Percentiles rank a stretch among this genome's conserved stretches.
Conservation (phyloP, 805 yeast species). For the Sugiyamaella valdiviana region DNA sequence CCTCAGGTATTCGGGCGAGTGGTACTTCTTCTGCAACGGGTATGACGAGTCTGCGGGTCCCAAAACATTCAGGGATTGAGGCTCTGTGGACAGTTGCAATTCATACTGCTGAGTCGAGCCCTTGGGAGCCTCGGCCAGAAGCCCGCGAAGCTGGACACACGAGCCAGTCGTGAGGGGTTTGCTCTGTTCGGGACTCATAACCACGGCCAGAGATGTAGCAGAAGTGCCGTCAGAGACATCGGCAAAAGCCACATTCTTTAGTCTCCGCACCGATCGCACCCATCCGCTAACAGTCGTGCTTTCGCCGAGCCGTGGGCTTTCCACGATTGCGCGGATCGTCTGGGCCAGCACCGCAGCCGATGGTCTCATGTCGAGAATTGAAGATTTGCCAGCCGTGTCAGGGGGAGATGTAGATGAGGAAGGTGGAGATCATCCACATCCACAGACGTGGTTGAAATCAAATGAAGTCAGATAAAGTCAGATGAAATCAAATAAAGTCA, state of each 20-base stretch:
- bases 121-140: slow-evolving; percentile 38
- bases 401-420: too few relatives aligned
- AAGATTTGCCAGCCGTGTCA: too few relatives aligned
- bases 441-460: too few relatives aligned
- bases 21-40: slow-evolving; percentile 80
- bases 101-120: slow-evolving; percentile 52
- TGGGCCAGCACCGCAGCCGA: background rate
- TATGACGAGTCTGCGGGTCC: slow-evolving; percentile 61
- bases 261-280: slow-evolving; percentile 62
- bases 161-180: slow-evolving; percentile 39
- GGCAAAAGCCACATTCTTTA: slow-evolving; percentile 73
- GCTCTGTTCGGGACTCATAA: slow-evolving; percentile 33
- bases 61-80: slow-evolving; percentile 38
- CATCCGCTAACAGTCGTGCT: slow-evolving; percentile 58
- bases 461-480: too few relatives aligned
- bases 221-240: slow-evolving; percentile 77
- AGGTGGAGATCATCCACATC: too few relatives aligned
- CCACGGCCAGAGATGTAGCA: slow-evolving; percentile 47
- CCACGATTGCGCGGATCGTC: slow-evolving; percentile 2
- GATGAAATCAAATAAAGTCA: too few relatives aligned
- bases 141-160: slow-evolving; percentile 40
- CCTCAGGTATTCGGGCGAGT: slow-evolving; percentile 60
- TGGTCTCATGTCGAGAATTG: background rate
- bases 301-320: background rate
- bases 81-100: slow-evolving; percentile 35